Percentiles rank a stretch among this genome's conserved stretches.
Evolutionary conservation across 257 asterid genomes (phyloP).

Genomic region (Perilla frutescens): DNA sequence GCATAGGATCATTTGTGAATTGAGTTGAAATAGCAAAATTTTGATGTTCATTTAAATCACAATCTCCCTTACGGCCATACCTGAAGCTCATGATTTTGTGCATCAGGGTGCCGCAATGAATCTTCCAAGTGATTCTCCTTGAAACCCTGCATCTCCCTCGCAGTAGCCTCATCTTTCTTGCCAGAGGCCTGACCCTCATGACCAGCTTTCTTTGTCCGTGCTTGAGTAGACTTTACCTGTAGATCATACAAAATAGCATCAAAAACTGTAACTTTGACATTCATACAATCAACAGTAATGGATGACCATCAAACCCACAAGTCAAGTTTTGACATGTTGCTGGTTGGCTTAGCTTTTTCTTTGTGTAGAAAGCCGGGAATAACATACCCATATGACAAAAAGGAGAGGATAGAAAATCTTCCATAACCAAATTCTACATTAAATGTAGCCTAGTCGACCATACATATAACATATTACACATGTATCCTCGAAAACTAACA

Average conservation of each 20-base stretch:
- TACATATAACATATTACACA: neutral
- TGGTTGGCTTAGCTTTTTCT: constrained; percentile 10
- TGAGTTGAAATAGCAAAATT: constrained; percentile 7
- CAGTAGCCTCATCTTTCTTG: constrained; percentile 57
- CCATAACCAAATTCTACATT: neutral
- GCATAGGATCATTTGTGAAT: neutral
- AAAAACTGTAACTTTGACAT: neutral
- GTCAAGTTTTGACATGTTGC: constrained; percentile 7
- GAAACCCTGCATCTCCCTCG: constrained; percentile 47
- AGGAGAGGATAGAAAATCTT: neutral
- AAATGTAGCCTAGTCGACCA: neutral
- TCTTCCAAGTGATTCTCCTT: constrained; percentile 51
- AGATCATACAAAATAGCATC: constrained; percentile 3
- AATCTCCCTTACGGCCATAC: constrained; percentile 40
- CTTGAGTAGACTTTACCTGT: constrained; percentile 63
- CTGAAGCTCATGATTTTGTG: constrained; percentile 47
- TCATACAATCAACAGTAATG: constrained; percentile 14
- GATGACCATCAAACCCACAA: constrained; percentile 17
- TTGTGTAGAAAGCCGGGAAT: neutral
- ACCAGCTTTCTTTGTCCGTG: constrained; percentile 57
- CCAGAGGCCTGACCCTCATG: constrained; percentile 55
- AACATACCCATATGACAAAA: neutral
- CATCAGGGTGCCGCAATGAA: constrained; percentile 43
- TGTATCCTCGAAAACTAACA: neutral
- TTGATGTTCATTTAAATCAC: constrained; percentile 6